Evolutionary conservation across 768 basidiomycete species (phyloP), one percentile per base, ranked within the genome.

Genomic region (Dentipellis fragilis): DNA sequence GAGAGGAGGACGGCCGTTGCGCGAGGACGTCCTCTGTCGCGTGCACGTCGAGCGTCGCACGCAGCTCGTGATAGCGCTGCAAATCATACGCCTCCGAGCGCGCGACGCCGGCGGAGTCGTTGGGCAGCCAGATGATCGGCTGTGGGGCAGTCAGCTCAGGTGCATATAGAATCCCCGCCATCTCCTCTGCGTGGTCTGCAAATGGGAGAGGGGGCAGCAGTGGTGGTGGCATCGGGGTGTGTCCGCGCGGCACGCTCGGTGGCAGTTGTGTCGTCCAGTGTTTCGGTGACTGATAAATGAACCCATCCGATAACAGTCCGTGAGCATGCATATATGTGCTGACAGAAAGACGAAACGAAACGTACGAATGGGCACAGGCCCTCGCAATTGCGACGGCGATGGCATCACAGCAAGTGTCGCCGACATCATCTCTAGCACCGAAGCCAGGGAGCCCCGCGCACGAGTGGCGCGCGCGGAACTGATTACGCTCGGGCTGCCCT

Each of bases 351-450:
- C 14, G 4, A 38, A 37, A 8, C 54, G 38, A 77, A 19, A 19
- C 84, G 65, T 68, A 87, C 87, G 72, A 53, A 89, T 73, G 36
- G 89, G 84, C 36, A 88, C 73, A 52, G 84, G 75, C 5, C 85
- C 84, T 52, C 78, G 74, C 50, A 72, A 67, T 42, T 75, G 75
- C 19, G 77, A 75, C 10, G 76, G 71, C 3, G 82, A 78, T 3
- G 87, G 87, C 73, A 79, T 79, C 7, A 89, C 85, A 5, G 87
- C 86, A 42, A 89, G 72, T 16, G 87, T 89, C 55, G 81, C 62
- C 57, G 84, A 83, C 84, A 91, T 89, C 85, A 91, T 87, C 65
- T 90, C 87, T 57, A 91, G 72, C 50, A 91, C 85, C 39, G 84
- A 85, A 5, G 87, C 86, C 73, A 89, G 85, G 3, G 87, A 89